phyloP scores from a whole-genome alignment of 75 land plant genomes.

The Pinus albicaulis region DNA sequence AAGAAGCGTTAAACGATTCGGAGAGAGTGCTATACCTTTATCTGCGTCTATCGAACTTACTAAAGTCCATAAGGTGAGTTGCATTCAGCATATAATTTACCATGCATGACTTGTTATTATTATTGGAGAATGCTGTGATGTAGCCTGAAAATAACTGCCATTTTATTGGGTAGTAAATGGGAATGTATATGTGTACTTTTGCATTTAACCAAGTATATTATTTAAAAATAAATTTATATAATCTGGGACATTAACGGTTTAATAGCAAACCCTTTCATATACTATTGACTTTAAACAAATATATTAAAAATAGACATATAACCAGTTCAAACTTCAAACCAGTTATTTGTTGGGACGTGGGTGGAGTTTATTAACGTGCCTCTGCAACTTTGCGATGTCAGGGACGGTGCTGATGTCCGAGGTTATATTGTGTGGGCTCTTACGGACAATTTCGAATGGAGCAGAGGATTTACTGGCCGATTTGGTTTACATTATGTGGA shows the following conservation, averaged over 20 bases:
- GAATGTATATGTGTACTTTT: too few species aligned
- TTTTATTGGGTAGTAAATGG: too few species aligned
- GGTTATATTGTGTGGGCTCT: constrained; percentile 65
- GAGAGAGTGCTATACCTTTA: constrained; percentile 22
- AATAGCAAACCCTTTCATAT: too few species aligned
- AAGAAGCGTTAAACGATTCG: constrained; percentile 26
- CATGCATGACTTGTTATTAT: constrained; percentile 2
- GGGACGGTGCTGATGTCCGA: constrained; percentile 39
- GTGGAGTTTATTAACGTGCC: not conserved
- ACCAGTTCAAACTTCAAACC: too few species aligned
- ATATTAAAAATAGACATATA: too few species aligned
- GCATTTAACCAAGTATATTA: too few species aligned
- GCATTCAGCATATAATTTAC: not conserved
- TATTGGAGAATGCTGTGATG: too few species aligned
- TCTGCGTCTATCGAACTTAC: constrained; percentile 23
- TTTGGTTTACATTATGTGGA: constrained; percentile 64
- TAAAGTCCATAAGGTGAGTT: constrained; percentile 17
- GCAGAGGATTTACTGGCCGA: constrained; percentile 33
- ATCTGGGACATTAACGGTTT: too few species aligned
- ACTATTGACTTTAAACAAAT: too few species aligned
- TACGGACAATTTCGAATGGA: constrained; percentile 61
- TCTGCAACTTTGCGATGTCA: constrained; percentile 3
- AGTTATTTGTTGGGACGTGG: too few species aligned
- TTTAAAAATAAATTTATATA: too few species aligned
- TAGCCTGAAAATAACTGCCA: too few species aligned